These are phyloP conservation scores for Bretschneidera sinensis DNA, from an alignment of 345 rosid genomes.

Conservation along the genomic window DNA sequence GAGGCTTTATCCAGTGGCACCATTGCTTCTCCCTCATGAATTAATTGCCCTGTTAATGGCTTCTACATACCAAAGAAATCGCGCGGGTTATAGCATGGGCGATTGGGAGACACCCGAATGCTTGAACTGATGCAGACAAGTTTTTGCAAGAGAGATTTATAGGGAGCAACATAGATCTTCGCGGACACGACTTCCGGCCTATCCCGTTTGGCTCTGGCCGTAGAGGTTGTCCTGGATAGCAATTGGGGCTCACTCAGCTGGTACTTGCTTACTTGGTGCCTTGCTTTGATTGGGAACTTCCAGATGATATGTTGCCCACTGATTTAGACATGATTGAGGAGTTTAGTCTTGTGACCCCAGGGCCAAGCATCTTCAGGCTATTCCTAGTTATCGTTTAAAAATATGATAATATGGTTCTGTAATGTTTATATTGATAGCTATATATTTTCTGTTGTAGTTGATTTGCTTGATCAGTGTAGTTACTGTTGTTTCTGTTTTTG, in stretches of 20 bases:
- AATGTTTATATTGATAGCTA: neutral
- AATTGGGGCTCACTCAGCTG: slow-evolving; percentile 26
- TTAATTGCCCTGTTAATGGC: slow-evolving; percentile 28
- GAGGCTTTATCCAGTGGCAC: slow-evolving; percentile 42
- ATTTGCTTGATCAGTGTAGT: neutral
- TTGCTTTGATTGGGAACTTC: slow-evolving; percentile 52
- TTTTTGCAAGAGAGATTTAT: slow-evolving; percentile 41
- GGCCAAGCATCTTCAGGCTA: slow-evolving; percentile 32
- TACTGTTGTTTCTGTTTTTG: too few relatives aligned
- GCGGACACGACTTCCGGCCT: slow-evolving; percentile 36
- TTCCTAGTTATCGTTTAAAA: slow-evolving; percentile 29
- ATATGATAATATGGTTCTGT: neutral
- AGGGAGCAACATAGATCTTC: slow-evolving; percentile 25
- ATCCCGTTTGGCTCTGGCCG: slow-evolving; percentile 47
- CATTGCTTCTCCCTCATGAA: slow-evolving; percentile 30
- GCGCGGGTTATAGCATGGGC: slow-evolving; percentile 29
- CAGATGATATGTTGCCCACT: slow-evolving; percentile 10
- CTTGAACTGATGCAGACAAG: slow-evolving; percentile 31
- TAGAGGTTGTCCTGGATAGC: slow-evolving; percentile 40
- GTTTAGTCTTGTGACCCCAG: slow-evolving; percentile 31
- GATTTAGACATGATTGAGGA: slow-evolving; percentile 44
- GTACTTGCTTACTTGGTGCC: slow-evolving; percentile 40
- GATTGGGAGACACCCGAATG: slow-evolving; percentile 37
- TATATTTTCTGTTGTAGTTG: neutral
- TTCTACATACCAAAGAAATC: slow-evolving; percentile 29